Evolutionary conservation across 129 eudicot genomes (phyloP).

Genomic region (Helichrysum umbraculigerum): DNA sequence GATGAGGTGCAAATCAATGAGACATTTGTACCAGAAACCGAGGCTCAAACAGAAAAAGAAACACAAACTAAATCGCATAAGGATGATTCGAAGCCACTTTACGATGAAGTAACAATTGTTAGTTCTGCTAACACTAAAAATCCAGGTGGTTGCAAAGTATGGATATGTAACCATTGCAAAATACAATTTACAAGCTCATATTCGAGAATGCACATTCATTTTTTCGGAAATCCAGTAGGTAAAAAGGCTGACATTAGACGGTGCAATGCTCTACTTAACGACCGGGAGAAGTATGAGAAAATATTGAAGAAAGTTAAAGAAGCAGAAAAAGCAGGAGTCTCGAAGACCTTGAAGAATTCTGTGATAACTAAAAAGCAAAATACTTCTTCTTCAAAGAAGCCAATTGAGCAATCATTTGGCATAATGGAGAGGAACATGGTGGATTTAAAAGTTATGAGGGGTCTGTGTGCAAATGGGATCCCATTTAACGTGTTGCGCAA

Average conservation of each 20-base stretch:
- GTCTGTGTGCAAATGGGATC: too few species aligned
- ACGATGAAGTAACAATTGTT: not conserved
- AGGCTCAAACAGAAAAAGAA: not conserved
- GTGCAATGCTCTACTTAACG: not conserved
- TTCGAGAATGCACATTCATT: conserved; percentile 27
- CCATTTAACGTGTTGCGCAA: too few species aligned
- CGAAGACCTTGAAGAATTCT: not conserved
- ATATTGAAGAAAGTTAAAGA: conserved; percentile 1
- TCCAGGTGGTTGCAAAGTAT: not conserved
- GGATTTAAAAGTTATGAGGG: too few species aligned
- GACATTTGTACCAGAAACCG: not conserved
- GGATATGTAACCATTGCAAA: conserved; percentile 27
- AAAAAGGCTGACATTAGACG: conserved; percentile 1
- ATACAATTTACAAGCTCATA: conserved; percentile 4
- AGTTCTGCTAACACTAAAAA: not conserved
- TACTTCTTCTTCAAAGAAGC: not conserved
- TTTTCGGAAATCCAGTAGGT: not conserved
- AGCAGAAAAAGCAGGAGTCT: not conserved
- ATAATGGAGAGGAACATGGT: not conserved
- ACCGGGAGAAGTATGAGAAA: not conserved
- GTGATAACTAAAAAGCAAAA: not conserved
- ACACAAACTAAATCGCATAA: not conserved
- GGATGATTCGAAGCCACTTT: not conserved
- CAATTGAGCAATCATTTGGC: not conserved
- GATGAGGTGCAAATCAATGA: too few species aligned